Conservation (phyloP, 805 yeast species). For the Barnettozyma pratensis region DNA sequence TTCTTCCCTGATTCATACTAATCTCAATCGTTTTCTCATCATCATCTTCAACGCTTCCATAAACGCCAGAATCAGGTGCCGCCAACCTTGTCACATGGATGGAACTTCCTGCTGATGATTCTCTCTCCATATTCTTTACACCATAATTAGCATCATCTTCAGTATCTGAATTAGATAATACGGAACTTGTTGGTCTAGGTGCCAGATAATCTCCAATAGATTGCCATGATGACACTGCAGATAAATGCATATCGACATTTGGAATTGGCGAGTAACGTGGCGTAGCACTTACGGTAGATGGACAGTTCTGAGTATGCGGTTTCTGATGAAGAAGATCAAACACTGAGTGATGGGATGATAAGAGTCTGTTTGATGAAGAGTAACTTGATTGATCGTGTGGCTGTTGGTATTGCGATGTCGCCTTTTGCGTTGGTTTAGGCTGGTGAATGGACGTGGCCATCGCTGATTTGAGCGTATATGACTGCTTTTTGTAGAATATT, state of each 20-base stretch:
- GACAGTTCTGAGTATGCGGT: neutral
- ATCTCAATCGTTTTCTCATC: conserved; percentile 24
- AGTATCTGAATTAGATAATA: conserved; percentile 23
- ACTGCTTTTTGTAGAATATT: too few relatives aligned
- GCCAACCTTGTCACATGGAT: neutral
- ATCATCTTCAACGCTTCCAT: conserved; percentile 7
- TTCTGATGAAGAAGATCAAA: conserved; percentile 18
- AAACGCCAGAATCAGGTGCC: neutral
- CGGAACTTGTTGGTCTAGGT: conserved; percentile 26
- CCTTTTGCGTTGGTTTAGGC: conserved; percentile 13
- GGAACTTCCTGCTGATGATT: neutral
- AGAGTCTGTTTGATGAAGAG: conserved; percentile 13
- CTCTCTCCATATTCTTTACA: neutral
- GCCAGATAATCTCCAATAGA: conserved; percentile 13
- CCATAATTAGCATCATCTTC: conserved; percentile 19
- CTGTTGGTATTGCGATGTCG: neutral
- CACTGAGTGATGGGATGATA: conserved; percentile 23
- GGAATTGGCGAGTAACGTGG: conserved; percentile 2
- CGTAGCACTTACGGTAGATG: neutral
- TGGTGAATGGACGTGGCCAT: conserved; percentile 10
- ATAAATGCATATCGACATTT: conserved; percentile 1
- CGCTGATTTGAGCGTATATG: neutral
- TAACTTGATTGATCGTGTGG: neutral
- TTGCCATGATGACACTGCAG: conserved; percentile 21
- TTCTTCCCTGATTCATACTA: conserved; percentile 15